Evolutionary conservation across 306 rosid genomes (phyloP), one percentile per base, ranked within the genome.

Genomic region (Alnus glutinosa): DNA sequence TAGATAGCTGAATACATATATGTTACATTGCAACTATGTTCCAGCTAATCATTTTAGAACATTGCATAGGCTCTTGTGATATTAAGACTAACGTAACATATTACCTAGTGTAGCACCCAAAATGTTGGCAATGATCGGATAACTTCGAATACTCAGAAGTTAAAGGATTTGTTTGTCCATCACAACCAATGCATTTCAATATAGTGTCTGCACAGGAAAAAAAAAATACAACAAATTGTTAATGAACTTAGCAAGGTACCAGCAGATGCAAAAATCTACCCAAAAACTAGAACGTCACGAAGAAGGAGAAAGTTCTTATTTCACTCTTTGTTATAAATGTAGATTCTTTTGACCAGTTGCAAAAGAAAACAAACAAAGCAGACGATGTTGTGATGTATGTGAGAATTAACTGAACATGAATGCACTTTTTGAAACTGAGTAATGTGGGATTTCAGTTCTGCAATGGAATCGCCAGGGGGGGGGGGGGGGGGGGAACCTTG

Each of bases 51-150:
- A 59, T 37, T 37, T 16, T 39, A 15, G 71, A 66, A 18, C 50
- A 67, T 1, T 67, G 71, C 71, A 67, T 39, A 67, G 13, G 49
- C 49, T 67, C 50, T 42, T 51, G 9, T 9, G 42, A 67, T 9
- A 9, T 37, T 39, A 80, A 36, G 49, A 69, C 51, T 42, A 54
- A 16, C 3, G 4, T 39, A 28, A 71, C n/a, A 72, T 81, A 77
- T 88, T 77, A 94, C 98, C 87, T 85, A 68, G 83, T 91, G 78
- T 87, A 82, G 79, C 75, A 77, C 51, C 93, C 97, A 85, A 90
- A 91, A 72, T 84, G 88, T 74, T 75, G 89, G 85, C 88, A 89
- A 77, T 95, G 97, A 78, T 87, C 80, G 67, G 86, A 88, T 70
- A 92, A 76, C 81, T 86, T 91, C 73, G 76, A 83, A 88, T 83